Base-by-base conservation (phyloP, 306 rosid species). In the Abrus precatorius region DNA sequence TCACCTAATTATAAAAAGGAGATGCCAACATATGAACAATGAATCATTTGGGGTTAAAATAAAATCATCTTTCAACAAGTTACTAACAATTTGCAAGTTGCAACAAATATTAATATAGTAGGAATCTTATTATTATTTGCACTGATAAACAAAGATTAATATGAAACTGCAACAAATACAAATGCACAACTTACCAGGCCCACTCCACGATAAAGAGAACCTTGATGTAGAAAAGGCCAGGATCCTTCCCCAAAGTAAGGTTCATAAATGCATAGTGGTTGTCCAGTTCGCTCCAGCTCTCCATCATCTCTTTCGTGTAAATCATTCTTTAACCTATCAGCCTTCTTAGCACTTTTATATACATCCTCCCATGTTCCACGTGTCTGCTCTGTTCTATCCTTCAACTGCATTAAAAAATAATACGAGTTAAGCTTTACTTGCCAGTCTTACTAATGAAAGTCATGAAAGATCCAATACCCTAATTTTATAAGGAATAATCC, bases 251-350 rank as follows among this genome's bases (percentile, higher is more conserved):
- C 99, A 43, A 74, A 81, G 85, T 93, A 96, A 77, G 98, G 99
- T 84, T 96, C 99, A 77, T 96, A 96, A 82, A 96, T 96, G 90
- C 95, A 82, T 56, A 96, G 79, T 3, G 93, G 92, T 68, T 96
- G 99, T 72, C 98, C 99, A 10, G 95, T 93, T 75, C 99, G 88
- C 91, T 90, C 95, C 84, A 96, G 94, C 84, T 96, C 99, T 77
- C 97, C 87, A 5, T 96, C 97, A 62, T 92, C 99, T 82, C 99
- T 93, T 86, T 93, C 99, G 50, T 92, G 98, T 87, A 96, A 88
- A 88, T 92, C 97, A 78, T 92, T 87, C 91, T 86, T 92, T 65
- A 74, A 76, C 78, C 98, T 90, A 83, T 93, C 99, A 79, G 84
- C 90, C 79, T 38, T 90, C 84, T 92, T 96, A 5, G 95, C 93